Evolutionary conservation across 2,329 filamentous ascomycete genomes (phyloP), one percentile per base, ranked within the genome.

Genomic region (Microsporum ferrugineum): DNA sequence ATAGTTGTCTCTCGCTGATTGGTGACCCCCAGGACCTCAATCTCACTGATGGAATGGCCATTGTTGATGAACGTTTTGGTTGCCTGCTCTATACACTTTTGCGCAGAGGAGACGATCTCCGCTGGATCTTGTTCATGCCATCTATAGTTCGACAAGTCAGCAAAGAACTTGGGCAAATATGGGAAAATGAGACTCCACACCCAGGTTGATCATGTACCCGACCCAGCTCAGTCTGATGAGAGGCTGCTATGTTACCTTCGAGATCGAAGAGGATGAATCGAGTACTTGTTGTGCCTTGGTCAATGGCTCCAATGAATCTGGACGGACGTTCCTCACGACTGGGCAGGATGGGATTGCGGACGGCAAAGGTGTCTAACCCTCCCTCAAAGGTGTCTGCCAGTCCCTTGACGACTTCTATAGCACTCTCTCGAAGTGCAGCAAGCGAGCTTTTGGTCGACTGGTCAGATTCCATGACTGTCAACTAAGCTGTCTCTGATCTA

Each of bases 201-300:
- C 91, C 91, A 65, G 91, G 87, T 63, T 91, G 80, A 14, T 89
- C 89, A 73, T 95, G 92, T 62, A 87, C 83, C 71, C 95, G 91
- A 66, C 84, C 84, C 70, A 95, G 91, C 72, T 95, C 89, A 66
- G 91, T 85, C 75, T 95, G 91, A 72, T 95, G 89, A 67, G 85
- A 86, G 41, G 88, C 89, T 51, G 94, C 82, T 2, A 88, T 88
- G 62, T 88, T 84, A 60, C 91, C 90, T 47, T 82, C 77, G 65
- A 84, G 84, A 74, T 95, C 86, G 77, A 96, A 96, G 71, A 96
- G 91, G 67, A 96, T 82, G 75, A 96, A 96, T 41, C 91, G 83
- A 38, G 90, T 89, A 62, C 88, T 92, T 36, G 91, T 96, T 10
- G 91, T 96, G 62, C 91, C 91, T 70, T 95, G 89, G 71, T 96